These are phyloP conservation scores for Cenchrus americanus DNA, from an alignment of 176 grass and related monocot species.

Conservation along the genomic window DNA sequence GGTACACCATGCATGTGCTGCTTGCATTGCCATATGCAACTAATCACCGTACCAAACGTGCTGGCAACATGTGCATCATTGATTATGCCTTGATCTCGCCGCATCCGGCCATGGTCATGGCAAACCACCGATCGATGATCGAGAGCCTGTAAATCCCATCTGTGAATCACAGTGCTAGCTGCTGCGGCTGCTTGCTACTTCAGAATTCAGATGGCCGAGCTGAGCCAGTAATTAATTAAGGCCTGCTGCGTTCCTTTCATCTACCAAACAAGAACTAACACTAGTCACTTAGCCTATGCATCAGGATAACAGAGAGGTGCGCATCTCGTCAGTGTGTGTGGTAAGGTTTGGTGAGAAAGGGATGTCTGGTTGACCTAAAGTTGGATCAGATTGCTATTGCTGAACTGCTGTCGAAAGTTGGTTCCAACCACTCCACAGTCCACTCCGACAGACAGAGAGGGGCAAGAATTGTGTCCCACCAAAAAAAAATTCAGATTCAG, in stretches of 20 bases:
- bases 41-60: not conserved
- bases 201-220: not conserved
- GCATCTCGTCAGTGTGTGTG: not conserved
- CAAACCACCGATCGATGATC: not conserved
- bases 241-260: constrained; percentile 43
- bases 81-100: not conserved
- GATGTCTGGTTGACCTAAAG: constrained; percentile 49
- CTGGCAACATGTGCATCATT: constrained; percentile 32
- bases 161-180: not conserved
- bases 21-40: constrained; percentile 27
- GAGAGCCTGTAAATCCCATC: not conserved
- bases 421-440: constrained; percentile 30
- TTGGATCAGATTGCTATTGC: constrained; percentile 24
- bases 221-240: not conserved
- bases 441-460: constrained; percentile 8
- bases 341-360: constrained; percentile 41
- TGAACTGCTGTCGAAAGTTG: constrained; percentile 36
- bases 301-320: constrained; percentile 4
- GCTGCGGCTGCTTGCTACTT: not conserved
- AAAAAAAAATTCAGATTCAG: constrained; percentile 21
- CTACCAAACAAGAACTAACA: constrained; percentile 44
- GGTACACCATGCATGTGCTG: constrained; percentile 37
- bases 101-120: not conserved
- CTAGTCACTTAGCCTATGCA: not conserved
- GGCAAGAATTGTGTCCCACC: not conserved